A percentile compares a stretch with the other conserved stretches of the same genome.
Evolutionary conservation across 1,139 yeast genomes (phyloP).

Genomic region (Candida labiduridarum): DNA sequence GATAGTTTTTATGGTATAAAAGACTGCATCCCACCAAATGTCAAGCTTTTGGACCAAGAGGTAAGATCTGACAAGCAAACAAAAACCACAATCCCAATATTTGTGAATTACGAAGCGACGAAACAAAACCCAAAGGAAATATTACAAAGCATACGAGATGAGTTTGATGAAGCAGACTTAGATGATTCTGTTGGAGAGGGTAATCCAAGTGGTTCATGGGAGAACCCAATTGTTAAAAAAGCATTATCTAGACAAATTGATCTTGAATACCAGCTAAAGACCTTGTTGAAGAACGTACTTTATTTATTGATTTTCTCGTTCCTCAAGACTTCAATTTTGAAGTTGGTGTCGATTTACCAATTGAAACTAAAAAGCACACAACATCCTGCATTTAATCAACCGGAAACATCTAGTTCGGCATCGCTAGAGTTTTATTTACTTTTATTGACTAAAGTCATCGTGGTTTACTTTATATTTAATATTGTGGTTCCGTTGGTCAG

Average conservation of each 20-base stretch:
- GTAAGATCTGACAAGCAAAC: neutral
- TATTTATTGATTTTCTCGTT: slow-evolving; percentile 22
- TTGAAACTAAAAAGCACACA: slow-evolving; percentile 7
- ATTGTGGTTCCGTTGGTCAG: slow-evolving; percentile 21
- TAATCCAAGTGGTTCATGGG: slow-evolving; percentile 44
- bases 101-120: slow-evolving; percentile 9
- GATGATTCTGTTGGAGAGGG: slow-evolving; percentile 12
- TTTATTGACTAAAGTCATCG: slow-evolving; percentile 10
- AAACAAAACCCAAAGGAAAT: slow-evolving; percentile 4
- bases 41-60: slow-evolving; percentile 12
- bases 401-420: neutral
- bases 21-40: slow-evolving; percentile 33
- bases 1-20: slow-evolving; percentile 34
- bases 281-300: slow-evolving; percentile 21
- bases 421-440: slow-evolving; percentile 11
- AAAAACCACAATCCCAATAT: slow-evolving; percentile 20
- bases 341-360: slow-evolving; percentile 14
- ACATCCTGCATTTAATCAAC: neutral
- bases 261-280: slow-evolving; percentile 29
- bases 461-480: slow-evolving; percentile 10
- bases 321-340: slow-evolving; percentile 19
- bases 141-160: slow-evolving; percentile 12
- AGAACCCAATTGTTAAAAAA: slow-evolving; percentile 37
- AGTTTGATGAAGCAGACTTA: slow-evolving; percentile 16
- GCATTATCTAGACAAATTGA: slow-evolving; percentile 42